Base-by-base conservation (phyloP, 495 filamentous ascomycete species). In the Staphylotrichum longicolle region DNA sequence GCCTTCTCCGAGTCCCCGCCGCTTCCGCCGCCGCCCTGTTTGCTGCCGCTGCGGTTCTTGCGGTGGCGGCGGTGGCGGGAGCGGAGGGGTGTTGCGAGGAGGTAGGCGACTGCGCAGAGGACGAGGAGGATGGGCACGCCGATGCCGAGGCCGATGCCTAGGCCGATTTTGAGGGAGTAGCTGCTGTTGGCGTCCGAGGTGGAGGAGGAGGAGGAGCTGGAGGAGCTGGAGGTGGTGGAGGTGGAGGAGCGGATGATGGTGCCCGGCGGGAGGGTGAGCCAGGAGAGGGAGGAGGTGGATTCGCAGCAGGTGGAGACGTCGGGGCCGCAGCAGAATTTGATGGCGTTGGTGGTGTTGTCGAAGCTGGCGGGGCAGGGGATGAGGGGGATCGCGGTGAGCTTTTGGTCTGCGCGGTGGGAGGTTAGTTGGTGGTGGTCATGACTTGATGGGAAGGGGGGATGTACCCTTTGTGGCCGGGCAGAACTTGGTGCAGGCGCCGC, bases 261-360 rank as follows among this genome's bases (percentile, higher is more conserved):
- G 51, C 60, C 63, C 1, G 60, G 3, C 5, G 60, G 48, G 50
- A 68, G 39, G 53, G 40, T 32, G 34, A 40, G 20, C 39, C 52
- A 55, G 34, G 47, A 33, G 11, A 57, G n/a, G 14, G 60, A 3
- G n/a, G 6, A 51, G 14, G 60, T 1, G n/a, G 6, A 51, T 27
- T 56, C 1, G 56, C 66, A 68, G 60, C 66, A 68, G 30, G 42
- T 4, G 8, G 54, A 0, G 3, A 60, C 39, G 52, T 59, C 56
- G 6, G 56, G 39, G 6, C 63, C 63, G 60, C 66, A 68, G 57
- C 66, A 68, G 66, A 61, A 63, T 30, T 62, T n/a, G 44, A 65
- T 35, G 35, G 20, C 10, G 57, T 39, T 48, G 7, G 52, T 53
- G 27, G 30, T 0, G 59, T 27, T 9, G 57, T 63, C 54, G 55